Evolutionary conservation across 106 monocot genomes (phyloP).

Genomic region (Dendrobium chrysotoxum): DNA sequence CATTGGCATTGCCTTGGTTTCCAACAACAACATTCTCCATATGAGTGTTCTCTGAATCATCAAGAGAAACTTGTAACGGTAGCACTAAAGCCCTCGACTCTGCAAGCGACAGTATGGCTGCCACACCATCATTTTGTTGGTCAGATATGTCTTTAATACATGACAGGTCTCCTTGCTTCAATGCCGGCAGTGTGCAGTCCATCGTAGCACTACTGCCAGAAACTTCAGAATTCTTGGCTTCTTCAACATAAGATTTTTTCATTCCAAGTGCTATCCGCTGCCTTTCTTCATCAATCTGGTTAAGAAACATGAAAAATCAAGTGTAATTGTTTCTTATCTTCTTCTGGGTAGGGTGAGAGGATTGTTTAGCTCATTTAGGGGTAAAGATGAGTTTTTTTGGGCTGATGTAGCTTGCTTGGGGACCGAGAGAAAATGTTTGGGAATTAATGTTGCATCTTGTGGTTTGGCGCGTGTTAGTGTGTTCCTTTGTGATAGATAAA

Average conservation of each 20-base stretch:
- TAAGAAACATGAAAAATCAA: background rate
- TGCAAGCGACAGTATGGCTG: conserved; percentile 12
- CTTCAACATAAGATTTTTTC: conserved; percentile 61
- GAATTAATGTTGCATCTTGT: background rate
- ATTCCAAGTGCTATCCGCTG: conserved; percentile 72
- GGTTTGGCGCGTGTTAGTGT: background rate
- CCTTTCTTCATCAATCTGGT: conserved; percentile 68
- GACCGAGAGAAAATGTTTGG: background rate
- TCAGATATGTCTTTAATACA: too few relatives aligned
- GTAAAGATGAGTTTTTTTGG: too few relatives aligned
- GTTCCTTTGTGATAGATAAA: background rate
- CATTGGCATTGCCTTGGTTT: conserved; percentile 8
- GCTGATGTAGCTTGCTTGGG: background rate
- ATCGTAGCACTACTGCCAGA: conserved; percentile 11
- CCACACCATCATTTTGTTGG: background rate
- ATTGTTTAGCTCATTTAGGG: too few relatives aligned
- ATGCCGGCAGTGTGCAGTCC: background rate
- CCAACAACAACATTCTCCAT: conserved; percentile 16
- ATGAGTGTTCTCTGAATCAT: conserved; percentile 54
- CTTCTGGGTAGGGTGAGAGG: too few relatives aligned
- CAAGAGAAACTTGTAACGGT: conserved; percentile 74
- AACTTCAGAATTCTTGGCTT: conserved; percentile 12
- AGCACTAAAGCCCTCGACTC: conserved; percentile 44
- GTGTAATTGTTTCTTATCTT: background rate
- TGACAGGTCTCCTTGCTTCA: conserved; percentile 11